A percentile compares a stretch with the other conserved stretches of the same genome.
Evolutionary conservation across 2,329 filamentous ascomycete species (phyloP).

Genomic region (Fusarium haematococcum): DNA sequence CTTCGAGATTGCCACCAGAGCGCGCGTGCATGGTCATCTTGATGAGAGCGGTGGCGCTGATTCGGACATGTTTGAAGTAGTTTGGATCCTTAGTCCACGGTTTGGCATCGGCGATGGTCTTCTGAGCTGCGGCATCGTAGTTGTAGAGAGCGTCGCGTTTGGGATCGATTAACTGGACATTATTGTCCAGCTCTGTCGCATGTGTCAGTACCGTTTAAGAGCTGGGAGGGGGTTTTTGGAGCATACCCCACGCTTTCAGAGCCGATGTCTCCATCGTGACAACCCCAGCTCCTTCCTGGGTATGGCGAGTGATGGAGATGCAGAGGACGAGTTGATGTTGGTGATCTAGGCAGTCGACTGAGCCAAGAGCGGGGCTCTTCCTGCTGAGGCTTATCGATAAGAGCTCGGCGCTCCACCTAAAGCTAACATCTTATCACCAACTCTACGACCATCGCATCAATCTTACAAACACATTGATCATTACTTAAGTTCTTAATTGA

Average conservation of each 20-base stretch:
- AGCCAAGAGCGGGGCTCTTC: background rate
- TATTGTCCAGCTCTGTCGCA: conserved; percentile 84
- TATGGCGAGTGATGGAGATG: conserved; percentile 23
- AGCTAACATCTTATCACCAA: background rate
- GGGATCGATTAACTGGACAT: conserved; percentile 84
- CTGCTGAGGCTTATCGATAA: conserved; percentile 42
- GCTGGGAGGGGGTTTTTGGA: background rate
- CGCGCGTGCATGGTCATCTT: conserved; percentile 99
- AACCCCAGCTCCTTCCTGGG: conserved; percentile 19
- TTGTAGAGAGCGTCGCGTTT: conserved; percentile 91
- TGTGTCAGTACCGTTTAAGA: conserved; percentile 18
- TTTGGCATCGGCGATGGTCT: conserved; percentile 69
- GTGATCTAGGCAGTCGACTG: conserved; percentile 18
- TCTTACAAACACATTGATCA: background rate
- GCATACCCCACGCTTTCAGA: conserved; percentile 47
- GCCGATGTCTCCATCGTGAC: conserved; percentile 47
- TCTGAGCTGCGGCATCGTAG: conserved; percentile 78
- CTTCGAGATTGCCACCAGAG: conserved; percentile 90
- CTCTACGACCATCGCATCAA: background rate
- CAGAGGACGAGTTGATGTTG: conserved; percentile 33
- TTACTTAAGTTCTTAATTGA: background rate
- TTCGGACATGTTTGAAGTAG: conserved; percentile 93
- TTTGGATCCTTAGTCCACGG: conserved; percentile 85
- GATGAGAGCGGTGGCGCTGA: conserved; percentile 91
- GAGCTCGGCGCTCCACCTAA: conserved; percentile 21